Conservation (phyloP, 78 protist species). For the Speleostelium caveatum region DNA sequence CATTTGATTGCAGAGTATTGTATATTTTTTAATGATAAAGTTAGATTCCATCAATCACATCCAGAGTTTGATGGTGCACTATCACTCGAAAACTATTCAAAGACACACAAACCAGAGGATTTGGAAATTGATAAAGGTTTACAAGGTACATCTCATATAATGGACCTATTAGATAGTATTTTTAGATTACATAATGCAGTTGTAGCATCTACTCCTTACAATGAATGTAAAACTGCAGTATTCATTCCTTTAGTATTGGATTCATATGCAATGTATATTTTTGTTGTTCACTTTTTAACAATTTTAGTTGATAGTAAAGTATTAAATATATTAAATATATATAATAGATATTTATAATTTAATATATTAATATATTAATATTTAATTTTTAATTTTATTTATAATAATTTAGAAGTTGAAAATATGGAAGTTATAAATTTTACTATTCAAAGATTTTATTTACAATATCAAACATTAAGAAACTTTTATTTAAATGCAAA, state of each 20-base stretch:
- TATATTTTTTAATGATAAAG: constrained; percentile 64
- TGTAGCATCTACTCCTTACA: constrained; percentile 48
- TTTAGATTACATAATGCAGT: constrained; percentile 69
- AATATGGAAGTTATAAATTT: constrained; percentile 71
- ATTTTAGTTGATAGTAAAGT: constrained; percentile 66
- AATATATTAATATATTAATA: background rate
- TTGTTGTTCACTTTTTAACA: constrained; percentile 65
- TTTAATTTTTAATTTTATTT: background rate
- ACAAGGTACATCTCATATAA: constrained; percentile 58
- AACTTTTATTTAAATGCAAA: constrained; percentile 76
- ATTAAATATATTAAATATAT: background rate
- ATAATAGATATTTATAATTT: background rate
- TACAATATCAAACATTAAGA: constrained; percentile 69
- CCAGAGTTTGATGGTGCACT: constrained; percentile 79
- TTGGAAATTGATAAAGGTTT: constrained; percentile 44
- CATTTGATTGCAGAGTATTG: constrained; percentile 55
- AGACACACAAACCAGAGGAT: constrained; percentile 33
- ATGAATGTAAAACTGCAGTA: constrained; percentile 73
- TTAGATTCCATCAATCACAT: constrained; percentile 78
- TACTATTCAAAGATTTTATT: constrained; percentile 75
- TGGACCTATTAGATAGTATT: constrained; percentile 62
- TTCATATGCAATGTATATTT: constrained; percentile 75
- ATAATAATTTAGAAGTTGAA: constrained; percentile 42
- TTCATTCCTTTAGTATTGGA: constrained; percentile 82
- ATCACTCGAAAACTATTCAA: constrained; percentile 51